Percentiles rank a stretch among this genome's conserved stretches.
phyloP scores from a whole-genome alignment of 805 yeast species.

The Ogataea ganodermae region DNA sequence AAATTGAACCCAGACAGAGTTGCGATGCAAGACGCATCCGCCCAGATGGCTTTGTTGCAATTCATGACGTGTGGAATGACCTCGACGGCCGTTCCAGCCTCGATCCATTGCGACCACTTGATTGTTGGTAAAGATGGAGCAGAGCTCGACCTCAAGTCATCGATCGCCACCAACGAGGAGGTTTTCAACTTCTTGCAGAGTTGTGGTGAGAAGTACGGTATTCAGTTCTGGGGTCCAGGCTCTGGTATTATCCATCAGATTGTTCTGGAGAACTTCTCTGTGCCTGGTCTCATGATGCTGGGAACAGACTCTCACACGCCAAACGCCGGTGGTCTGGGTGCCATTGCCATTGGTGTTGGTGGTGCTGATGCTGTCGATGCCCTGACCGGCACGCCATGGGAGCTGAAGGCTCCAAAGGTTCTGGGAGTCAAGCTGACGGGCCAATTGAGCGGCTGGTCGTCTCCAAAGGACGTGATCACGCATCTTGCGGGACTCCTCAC shows the following conservation, averaged over 20 bases:
- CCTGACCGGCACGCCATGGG: slow-evolving; percentile 94
- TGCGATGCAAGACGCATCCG: slow-evolving; percentile 99
- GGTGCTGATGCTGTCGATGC: slow-evolving; percentile 99
- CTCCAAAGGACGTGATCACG: slow-evolving; percentile 95
- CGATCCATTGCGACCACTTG: slow-evolving; percentile 97
- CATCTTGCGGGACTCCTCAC: slow-evolving; percentile 92
- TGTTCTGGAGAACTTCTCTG: slow-evolving; percentile 92
- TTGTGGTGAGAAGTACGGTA: slow-evolving; percentile 92
- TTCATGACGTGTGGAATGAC: slow-evolving; percentile 95
- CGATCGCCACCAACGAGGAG: slow-evolving; percentile 88
- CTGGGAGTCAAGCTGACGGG: slow-evolving; percentile 95
- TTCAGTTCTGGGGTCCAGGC: slow-evolving; percentile 99
- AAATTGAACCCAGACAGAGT: slow-evolving; percentile 97
- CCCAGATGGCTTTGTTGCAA: slow-evolving; percentile 96
- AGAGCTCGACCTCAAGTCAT: slow-evolving; percentile 77
- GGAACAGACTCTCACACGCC: slow-evolving; percentile 99
- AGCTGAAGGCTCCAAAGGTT: slow-evolving; percentile 94
- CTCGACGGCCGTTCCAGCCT: slow-evolving; percentile 89
- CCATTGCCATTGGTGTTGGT: slow-evolving; percentile 97
- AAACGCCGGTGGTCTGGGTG: slow-evolving; percentile 98
- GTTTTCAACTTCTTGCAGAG: slow-evolving; percentile 88
- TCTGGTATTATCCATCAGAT: slow-evolving; percentile 98
- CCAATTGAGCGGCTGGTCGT: slow-evolving; percentile 89
- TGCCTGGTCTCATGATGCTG: slow-evolving; percentile 94
- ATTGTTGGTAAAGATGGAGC: slow-evolving; percentile 96